Conservation (phyloP, 176 grass and related monocot genomes). For the Calamus simplicifolius region DNA sequence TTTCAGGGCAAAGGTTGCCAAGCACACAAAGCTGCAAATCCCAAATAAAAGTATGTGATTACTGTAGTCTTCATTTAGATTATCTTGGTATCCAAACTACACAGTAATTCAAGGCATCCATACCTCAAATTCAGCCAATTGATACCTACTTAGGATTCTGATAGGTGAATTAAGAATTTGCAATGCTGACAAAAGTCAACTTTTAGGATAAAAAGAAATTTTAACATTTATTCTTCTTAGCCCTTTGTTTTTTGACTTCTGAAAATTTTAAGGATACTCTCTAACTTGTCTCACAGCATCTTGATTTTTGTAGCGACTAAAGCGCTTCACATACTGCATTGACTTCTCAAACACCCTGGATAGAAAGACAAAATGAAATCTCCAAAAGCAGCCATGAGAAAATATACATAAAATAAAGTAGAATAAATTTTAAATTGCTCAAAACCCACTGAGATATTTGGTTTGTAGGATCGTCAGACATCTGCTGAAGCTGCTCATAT, state of each 20-base stretch:
- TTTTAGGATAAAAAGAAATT: too few species aligned
- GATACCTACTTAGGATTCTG: slow-evolving; percentile 49
- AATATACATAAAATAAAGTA: background rate
- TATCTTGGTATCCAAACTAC: too few species aligned
- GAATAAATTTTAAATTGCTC: background rate
- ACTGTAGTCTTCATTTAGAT: too few species aligned
- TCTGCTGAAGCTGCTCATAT: slow-evolving; percentile 93
- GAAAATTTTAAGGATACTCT: slow-evolving; percentile 48
- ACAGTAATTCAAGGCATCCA: slow-evolving; percentile 1
- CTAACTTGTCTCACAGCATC: slow-evolving; percentile 88
- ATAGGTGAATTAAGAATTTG: slow-evolving; percentile 28
- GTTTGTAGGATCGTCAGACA: slow-evolving; percentile 56
- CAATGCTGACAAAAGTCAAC: too few species aligned
- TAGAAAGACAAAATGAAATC: background rate
- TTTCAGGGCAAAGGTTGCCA: slow-evolving; percentile 90
- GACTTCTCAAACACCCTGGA: slow-evolving; percentile 95
- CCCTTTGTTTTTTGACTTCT: too few species aligned
- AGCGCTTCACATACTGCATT: slow-evolving; percentile 82
- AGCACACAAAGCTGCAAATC: slow-evolving; percentile 69
- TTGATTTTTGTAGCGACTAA: slow-evolving; percentile 96
- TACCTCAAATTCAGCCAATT: slow-evolving; percentile 55
- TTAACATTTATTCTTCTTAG: too few species aligned
- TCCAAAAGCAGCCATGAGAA: background rate
- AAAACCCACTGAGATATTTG: slow-evolving; percentile 43
- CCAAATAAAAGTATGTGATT: background rate